Percentiles rank a stretch among this genome's conserved stretches.
These are phyloP conservation scores for Endoconidiophora laricicola DNA, from an alignment of 2,329 filamentous ascomycete species.

Conservation along the genomic window DNA sequence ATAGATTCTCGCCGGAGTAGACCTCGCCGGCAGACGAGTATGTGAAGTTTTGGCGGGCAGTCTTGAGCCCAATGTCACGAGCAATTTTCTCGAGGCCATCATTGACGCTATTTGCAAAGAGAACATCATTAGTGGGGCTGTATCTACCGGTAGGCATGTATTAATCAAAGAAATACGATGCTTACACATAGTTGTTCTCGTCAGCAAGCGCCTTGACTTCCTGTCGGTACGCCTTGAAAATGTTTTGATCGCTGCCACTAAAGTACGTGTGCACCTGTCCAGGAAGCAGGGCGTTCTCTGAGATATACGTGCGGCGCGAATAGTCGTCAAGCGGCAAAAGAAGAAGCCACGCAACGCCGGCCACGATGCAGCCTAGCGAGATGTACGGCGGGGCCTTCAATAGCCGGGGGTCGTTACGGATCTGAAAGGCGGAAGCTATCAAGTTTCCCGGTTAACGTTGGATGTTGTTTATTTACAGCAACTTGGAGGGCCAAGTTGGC, in stretches of 20 bases:
- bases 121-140: not conserved
- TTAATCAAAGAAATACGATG: not conserved
- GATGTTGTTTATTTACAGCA: not conserved
- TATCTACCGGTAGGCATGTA: not conserved
- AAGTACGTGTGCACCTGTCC: constrained; percentile 98
- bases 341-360: constrained; percentile 80
- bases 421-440: constrained; percentile 43
- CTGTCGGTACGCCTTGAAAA: constrained; percentile 77
- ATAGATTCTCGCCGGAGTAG: constrained; percentile 73
- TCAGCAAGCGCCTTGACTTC: constrained; percentile 53
- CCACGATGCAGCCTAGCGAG: constrained; percentile 65
- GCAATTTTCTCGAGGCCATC: constrained; percentile 61
- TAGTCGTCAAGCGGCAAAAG: constrained; percentile 81
- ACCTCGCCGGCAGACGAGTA: constrained; percentile 63
- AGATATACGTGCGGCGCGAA: constrained; percentile 86
- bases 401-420: constrained; percentile 67
- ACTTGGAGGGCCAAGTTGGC: not conserved
- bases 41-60: constrained; percentile 72
- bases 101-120: constrained; percentile 32
- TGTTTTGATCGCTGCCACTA: constrained; percentile 84
- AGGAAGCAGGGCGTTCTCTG: constrained; percentile 87
- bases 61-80: constrained; percentile 65
- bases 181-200: constrained; percentile 36
- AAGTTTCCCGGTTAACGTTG: not conserved
- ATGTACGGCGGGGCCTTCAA: constrained; percentile 76